phyloP scores from a whole-genome alignment of 2,329 filamentous ascomycete species.

The Colletotrichum tabaci region DNA sequence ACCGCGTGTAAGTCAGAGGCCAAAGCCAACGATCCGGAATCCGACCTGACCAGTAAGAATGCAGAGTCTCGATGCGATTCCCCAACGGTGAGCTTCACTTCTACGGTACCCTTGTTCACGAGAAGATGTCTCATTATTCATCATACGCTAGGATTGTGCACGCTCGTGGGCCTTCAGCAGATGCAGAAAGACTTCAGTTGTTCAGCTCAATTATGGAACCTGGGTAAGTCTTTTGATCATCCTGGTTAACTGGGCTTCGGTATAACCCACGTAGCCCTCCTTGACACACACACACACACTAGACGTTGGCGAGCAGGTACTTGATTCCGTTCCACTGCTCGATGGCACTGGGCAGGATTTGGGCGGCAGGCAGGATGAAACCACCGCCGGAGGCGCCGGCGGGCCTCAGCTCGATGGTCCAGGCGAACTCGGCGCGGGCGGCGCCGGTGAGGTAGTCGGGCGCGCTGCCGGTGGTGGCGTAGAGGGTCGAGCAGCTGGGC shows the following conservation, averaged over 20 bases:
- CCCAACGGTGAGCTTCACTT: no score
- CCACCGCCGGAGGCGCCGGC: slow-evolving; percentile 51
- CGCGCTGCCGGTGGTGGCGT: slow-evolving; percentile 52
- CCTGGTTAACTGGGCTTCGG: not conserved
- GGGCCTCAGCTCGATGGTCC: slow-evolving; percentile 57
- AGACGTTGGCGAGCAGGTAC: slow-evolving; percentile 47
- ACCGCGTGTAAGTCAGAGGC: not conserved
- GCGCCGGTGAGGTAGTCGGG: slow-evolving; percentile 49
- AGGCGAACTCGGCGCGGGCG: slow-evolving; percentile 53
- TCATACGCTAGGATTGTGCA: no score
- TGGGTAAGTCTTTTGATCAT: no score
- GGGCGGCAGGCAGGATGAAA: slow-evolving; percentile 55
- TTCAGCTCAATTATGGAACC: no score
- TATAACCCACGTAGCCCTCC: no score
- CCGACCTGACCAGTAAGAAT: no score
- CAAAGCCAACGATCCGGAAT: no score
- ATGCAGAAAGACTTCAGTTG: no score
- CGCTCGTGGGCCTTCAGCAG: no score
- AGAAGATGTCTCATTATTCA: no score
- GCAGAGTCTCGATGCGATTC: no score
- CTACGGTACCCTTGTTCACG: no score
- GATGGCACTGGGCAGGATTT: slow-evolving; percentile 54
- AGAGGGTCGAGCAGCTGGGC: slow-evolving; percentile 55
- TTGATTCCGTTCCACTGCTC: slow-evolving; percentile 56
- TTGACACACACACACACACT: not conserved